Percentiles rank a stretch among this genome's conserved stretches.
phyloP scores from a whole-genome alignment of 306 rosid genomes.

The Hylodesmum podocarpum region DNA sequence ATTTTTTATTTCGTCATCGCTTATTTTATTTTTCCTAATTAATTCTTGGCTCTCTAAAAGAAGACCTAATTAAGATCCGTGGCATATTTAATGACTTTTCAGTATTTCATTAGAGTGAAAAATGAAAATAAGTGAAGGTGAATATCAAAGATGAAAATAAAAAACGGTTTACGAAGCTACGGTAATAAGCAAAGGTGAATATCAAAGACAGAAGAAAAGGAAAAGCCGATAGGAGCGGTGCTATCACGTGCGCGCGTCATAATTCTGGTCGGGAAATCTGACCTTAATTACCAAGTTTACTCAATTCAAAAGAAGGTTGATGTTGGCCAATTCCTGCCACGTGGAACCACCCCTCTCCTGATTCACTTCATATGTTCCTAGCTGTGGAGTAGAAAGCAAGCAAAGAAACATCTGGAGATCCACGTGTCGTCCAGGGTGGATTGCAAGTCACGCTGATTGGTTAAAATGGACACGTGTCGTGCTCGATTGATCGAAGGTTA shows the following conservation, averaged over 20 bases:
- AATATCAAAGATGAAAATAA: too few species aligned
- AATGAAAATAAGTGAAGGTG: too few species aligned
- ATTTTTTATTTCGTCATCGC: too few species aligned
- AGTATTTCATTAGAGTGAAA: too few species aligned
- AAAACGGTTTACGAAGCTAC: too few species aligned
- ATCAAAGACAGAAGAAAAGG: conserved; percentile 19
- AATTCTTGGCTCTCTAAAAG: too few species aligned
- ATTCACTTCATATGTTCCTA: not conserved
- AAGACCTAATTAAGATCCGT: too few species aligned
- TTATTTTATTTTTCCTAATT: too few species aligned
- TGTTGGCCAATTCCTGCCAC: conserved; percentile 38
- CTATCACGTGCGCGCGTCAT: conserved; percentile 50
- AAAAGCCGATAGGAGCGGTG: conserved; percentile 32
- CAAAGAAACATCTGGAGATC: conserved; percentile 31
- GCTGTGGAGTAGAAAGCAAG: conserved; percentile 48
- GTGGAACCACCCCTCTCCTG: conserved; percentile 13
- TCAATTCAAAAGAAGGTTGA: not conserved
- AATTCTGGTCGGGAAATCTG: conserved; percentile 49
- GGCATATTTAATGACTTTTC: too few species aligned
- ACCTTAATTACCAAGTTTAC: conserved; percentile 44
- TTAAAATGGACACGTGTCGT: conserved; percentile 26
- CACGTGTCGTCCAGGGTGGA: conserved; percentile 62
- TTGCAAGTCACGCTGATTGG: not conserved
- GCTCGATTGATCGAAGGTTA: not conserved
- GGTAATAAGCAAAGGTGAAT: not conserved